Percentiles rank a stretch among this genome's conserved stretches.
These are phyloP conservation scores for Nymphaea colorata DNA, from an alignment of 164 flowering plant species.

Conservation along the genomic window DNA sequence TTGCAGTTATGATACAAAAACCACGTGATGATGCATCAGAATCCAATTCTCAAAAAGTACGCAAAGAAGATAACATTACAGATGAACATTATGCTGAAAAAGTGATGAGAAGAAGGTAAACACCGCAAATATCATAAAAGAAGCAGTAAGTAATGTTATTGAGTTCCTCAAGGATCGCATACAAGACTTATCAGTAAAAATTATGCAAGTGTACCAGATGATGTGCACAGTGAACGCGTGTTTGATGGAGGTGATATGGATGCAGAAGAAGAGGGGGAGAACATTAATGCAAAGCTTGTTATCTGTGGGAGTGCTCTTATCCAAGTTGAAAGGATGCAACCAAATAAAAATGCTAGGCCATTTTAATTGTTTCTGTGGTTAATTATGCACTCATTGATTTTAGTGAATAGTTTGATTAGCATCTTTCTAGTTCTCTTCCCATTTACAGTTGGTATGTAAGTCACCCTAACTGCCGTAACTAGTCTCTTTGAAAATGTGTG, in stretches of 20 bases:
- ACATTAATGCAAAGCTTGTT: conserved; percentile 51
- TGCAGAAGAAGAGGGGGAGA: conserved; percentile 33
- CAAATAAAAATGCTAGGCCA: no score
- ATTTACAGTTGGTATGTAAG: no score
- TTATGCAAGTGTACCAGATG: conserved; percentile 54
- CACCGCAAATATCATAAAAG: conserved; percentile 69
- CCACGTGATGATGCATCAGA: conserved; percentile 23
- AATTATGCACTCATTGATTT: no score
- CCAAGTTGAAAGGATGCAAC: no score
- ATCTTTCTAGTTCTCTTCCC: no score
- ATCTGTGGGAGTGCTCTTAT: no score
- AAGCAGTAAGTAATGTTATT: conserved; percentile 72
- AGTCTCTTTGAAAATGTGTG: no score
- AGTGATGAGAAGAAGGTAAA: conserved; percentile 43
- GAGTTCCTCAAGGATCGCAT: conserved; percentile 78
- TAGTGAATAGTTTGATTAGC: no score
- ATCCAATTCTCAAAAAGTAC: conserved; percentile 25
- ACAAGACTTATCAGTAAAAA: conserved; percentile 76
- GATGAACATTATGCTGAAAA: conserved; percentile 26
- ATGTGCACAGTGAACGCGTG: conserved; percentile 34
- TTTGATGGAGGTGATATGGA: conserved; percentile 28
- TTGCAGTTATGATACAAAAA: conserved; percentile 26
- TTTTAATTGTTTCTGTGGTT: no score
- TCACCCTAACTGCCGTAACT: no score
- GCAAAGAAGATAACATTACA: conserved; percentile 30